Evolutionary conservation across 805 yeast genomes (phyloP).

Genomic region (Cyberlindnera maritima): DNA sequence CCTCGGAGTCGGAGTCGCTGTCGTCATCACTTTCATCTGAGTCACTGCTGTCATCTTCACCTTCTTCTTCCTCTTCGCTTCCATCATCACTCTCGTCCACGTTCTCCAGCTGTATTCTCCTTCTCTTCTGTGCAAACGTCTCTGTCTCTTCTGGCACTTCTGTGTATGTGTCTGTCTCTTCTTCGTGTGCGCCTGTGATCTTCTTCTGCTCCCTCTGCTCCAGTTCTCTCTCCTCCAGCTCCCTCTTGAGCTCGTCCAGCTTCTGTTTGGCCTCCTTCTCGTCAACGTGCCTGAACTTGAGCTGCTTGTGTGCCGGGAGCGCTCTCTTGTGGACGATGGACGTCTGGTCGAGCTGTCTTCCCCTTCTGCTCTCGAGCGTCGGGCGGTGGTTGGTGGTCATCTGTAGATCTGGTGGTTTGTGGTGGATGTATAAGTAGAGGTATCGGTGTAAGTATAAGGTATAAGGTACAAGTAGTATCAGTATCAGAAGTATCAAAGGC

Average conservation of each 20-base stretch:
- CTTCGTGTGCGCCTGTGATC: neutral
- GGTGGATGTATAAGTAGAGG: too few species aligned
- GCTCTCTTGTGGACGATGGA: slow-evolving; percentile 50
- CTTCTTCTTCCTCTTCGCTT: slow-evolving; percentile 4
- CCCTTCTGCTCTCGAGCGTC: slow-evolving; percentile 64
- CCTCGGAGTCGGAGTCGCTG: slow-evolving; percentile 28
- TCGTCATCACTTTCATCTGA: slow-evolving; percentile 33
- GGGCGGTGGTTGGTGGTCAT: slow-evolving; percentile 76
- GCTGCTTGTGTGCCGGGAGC: slow-evolving; percentile 51
- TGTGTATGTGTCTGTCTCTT: slow-evolving; percentile 11
- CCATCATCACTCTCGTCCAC: slow-evolving; percentile 34
- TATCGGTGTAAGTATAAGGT: too few species aligned
- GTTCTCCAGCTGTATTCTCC: slow-evolving; percentile 30
- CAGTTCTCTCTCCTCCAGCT: slow-evolving; percentile 18
- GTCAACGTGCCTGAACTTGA: slow-evolving; percentile 41
- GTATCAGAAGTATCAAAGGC: neutral
- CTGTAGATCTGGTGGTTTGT: neutral
- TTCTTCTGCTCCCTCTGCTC: slow-evolving; percentile 16
- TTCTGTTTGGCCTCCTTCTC: slow-evolving; percentile 13
- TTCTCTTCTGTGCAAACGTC: slow-evolving; percentile 15
- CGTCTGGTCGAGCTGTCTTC: slow-evolving; percentile 40
- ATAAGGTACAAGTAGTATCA: too few species aligned
- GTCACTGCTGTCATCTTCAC: slow-evolving; percentile 27
- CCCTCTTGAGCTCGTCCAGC: slow-evolving; percentile 21
- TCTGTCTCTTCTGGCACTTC: slow-evolving; percentile 1